phyloP scores from a whole-genome alignment of 2,329 filamentous ascomycete genomes.

The Pseudogymnoascus sp. region DNA sequence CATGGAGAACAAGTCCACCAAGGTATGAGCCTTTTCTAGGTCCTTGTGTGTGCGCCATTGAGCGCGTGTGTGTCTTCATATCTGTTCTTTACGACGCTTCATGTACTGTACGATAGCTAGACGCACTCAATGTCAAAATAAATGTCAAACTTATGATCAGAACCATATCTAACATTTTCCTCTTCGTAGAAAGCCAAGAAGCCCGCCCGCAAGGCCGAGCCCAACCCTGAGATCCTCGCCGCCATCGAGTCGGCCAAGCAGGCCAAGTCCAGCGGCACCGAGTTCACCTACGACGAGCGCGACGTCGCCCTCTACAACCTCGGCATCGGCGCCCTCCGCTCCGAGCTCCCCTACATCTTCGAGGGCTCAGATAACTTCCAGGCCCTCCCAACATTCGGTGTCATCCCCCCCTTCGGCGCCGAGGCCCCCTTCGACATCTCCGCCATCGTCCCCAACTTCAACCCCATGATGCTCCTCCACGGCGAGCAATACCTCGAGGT shows the following conservation, averaged over 20 bases:
- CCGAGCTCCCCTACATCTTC: slow-evolving; percentile 79
- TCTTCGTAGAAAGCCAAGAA: slow-evolving; percentile 23
- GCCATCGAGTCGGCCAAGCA: slow-evolving; percentile 72
- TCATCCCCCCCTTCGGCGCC: slow-evolving; percentile 88
- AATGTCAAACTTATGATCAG: slow-evolving; percentile 8
- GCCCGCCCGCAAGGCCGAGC: slow-evolving; percentile 5
- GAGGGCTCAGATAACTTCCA: slow-evolving; percentile 92
- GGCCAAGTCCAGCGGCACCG: slow-evolving; percentile 62
- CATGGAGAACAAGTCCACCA: slow-evolving; percentile 63
- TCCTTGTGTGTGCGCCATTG: not conserved
- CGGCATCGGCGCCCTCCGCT: slow-evolving; percentile 84
- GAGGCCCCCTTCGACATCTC: slow-evolving; percentile 71
- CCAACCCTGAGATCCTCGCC: slow-evolving; percentile 58
- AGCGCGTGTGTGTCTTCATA: not conserved
- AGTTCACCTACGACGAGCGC: slow-evolving; percentile 76
- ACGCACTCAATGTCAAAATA: slow-evolving; percentile 6
- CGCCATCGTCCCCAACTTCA: slow-evolving; percentile 90
- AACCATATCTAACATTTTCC: not conserved
- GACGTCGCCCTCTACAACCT: slow-evolving; percentile 95
- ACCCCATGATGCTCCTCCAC: slow-evolving; percentile 96
- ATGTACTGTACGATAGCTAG: slow-evolving; percentile 9
- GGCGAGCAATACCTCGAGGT: slow-evolving; percentile 98
- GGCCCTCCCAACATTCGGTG: slow-evolving; percentile 87
- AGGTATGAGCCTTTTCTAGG: slow-evolving; percentile 46
- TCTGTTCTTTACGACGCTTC: slow-evolving; percentile 4